phyloP scores from a whole-genome alignment of 2,329 filamentous ascomycete genomes.

The Ascochyta rabiei region DNA sequence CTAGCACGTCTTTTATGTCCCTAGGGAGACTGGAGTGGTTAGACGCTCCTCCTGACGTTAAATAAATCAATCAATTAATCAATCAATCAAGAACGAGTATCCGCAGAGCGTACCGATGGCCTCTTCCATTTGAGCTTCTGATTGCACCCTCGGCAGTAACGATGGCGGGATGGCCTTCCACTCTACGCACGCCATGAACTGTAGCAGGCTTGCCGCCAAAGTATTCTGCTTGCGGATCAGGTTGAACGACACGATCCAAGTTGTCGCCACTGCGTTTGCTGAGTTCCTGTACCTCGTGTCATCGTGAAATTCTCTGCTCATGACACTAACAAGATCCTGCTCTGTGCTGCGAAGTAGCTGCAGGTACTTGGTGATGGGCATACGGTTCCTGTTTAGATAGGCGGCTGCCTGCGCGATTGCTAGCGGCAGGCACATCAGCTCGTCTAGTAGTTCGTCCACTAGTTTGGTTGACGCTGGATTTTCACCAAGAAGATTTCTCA shows the following conservation, averaged over 20 bases:
- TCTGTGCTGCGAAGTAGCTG: conserved; percentile 40
- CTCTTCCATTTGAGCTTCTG: conserved; percentile 18
- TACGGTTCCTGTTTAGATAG: conserved; percentile 46
- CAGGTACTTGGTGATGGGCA: conserved; percentile 43
- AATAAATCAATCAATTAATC: too few relatives aligned
- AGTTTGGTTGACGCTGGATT: too few relatives aligned
- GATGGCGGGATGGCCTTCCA: conserved; percentile 26
- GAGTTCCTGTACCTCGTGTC: conserved; percentile 43
- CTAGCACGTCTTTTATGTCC: too few relatives aligned
- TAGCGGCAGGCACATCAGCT: conserved; percentile 50
- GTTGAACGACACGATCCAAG: conserved; percentile 54
- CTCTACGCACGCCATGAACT: conserved; percentile 34
- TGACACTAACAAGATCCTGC: conserved; percentile 40
- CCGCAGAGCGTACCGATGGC: conserved; percentile 31
- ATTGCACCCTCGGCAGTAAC: conserved; percentile 16
- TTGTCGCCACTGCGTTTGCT: conserved; percentile 50
- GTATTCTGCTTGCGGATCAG: conserved; percentile 31
- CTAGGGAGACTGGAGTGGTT: too few relatives aligned
- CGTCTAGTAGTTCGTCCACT: neutral
- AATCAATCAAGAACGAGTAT: conserved; percentile 32
- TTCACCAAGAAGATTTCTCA: too few relatives aligned
- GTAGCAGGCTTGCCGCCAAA: conserved; percentile 47
- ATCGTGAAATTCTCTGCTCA: conserved; percentile 51
- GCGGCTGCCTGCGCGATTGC: conserved; percentile 47
- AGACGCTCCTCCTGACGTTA: too few relatives aligned